phyloP scores from a whole-genome alignment of 2,329 filamentous ascomycete genomes.

The Didymella glomerata region DNA sequence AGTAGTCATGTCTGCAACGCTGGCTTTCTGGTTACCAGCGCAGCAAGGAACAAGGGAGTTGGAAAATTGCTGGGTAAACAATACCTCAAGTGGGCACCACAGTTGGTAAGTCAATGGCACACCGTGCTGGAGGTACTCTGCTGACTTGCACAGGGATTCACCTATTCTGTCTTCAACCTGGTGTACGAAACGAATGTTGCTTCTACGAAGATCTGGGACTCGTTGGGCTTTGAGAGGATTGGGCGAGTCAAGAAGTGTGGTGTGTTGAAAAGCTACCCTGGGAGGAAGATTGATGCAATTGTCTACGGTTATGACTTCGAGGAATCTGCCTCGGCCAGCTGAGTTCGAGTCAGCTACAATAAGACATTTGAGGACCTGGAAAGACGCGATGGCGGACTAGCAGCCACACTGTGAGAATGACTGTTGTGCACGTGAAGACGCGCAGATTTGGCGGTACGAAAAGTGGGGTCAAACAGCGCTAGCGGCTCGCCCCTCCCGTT shows the following conservation, averaged over 20 bases:
- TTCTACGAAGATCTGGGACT: slow-evolving; percentile 61
- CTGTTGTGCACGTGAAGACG: slow-evolving; percentile 2
- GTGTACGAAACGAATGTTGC: slow-evolving; percentile 90
- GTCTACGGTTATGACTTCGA: slow-evolving; percentile 25
- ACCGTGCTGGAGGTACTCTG: no score
- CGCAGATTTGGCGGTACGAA: not conserved
- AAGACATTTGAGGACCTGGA: no score
- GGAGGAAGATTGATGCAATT: slow-evolving; percentile 21
- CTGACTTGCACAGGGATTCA: slow-evolving; percentile 68
- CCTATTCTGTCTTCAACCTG: slow-evolving; percentile 87
- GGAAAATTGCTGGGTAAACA: slow-evolving; percentile 54
- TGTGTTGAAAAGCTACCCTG: slow-evolving; percentile 20
- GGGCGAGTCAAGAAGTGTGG: slow-evolving; percentile 67
- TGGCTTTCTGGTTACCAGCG: slow-evolving; percentile 53
- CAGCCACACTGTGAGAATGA: not conserved
- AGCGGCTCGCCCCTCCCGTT: not conserved
- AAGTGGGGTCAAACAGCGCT: not conserved
- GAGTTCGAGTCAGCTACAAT: not conserved
- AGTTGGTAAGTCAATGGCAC: slow-evolving; percentile 37
- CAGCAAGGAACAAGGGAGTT: slow-evolving; percentile 52
- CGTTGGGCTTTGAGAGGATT: slow-evolving; percentile 83
- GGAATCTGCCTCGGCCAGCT: not conserved
- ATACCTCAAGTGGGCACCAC: slow-evolving; percentile 56
- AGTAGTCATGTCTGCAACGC: slow-evolving; percentile 82
- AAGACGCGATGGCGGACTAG: no score